These are phyloP conservation scores for Barnettozyma hawaiiensis DNA, from an alignment of 1,139 yeast genomes.

Conservation along the genomic window DNA sequence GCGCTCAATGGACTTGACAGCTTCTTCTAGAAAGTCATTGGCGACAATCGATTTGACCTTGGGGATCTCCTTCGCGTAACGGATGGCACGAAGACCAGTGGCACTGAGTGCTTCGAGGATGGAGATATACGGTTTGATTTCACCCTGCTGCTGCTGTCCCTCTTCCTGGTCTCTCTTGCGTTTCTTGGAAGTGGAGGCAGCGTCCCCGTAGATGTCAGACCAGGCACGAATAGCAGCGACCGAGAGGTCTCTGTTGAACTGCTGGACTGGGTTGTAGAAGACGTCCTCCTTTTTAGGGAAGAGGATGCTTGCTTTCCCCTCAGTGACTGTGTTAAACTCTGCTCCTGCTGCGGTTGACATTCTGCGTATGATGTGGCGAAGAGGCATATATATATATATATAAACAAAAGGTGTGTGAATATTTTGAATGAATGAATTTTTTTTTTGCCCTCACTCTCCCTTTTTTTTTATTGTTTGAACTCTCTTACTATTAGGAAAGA, in stretches of 20 bases:
- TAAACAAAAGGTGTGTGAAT: too few relatives aligned
- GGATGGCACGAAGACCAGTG: conserved; percentile 86
- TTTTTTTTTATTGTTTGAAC: too few relatives aligned
- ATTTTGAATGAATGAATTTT: too few relatives aligned
- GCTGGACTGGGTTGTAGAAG: conserved; percentile 94
- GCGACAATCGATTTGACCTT: conserved; percentile 69
- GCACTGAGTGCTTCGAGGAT: conserved; percentile 91
- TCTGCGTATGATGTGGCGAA: neutral
- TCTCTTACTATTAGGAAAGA: too few relatives aligned
- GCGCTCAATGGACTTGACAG: conserved; percentile 74
- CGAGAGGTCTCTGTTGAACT: conserved; percentile 88
- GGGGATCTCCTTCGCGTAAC: conserved; percentile 90
- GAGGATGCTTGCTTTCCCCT: conserved; percentile 76
- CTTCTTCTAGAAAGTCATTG: conserved; percentile 79
- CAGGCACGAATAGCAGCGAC: conserved; percentile 83
- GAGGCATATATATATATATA: neutral
- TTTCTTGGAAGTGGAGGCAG: conserved; percentile 27
- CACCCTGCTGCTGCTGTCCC: too few relatives aligned
- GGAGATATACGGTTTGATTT: conserved; percentile 43
- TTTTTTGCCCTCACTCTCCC: neutral
- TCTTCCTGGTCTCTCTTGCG: conserved; percentile 28
- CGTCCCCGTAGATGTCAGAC: conserved; percentile 49
- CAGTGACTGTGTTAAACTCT: conserved; percentile 48
- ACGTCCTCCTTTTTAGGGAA: conserved; percentile 76
- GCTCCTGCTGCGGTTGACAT: conserved; percentile 3